These are phyloP conservation scores for Dichotomopilus funicola DNA, from an alignment of 2,329 filamentous ascomycete genomes.

Conservation along the genomic window DNA sequence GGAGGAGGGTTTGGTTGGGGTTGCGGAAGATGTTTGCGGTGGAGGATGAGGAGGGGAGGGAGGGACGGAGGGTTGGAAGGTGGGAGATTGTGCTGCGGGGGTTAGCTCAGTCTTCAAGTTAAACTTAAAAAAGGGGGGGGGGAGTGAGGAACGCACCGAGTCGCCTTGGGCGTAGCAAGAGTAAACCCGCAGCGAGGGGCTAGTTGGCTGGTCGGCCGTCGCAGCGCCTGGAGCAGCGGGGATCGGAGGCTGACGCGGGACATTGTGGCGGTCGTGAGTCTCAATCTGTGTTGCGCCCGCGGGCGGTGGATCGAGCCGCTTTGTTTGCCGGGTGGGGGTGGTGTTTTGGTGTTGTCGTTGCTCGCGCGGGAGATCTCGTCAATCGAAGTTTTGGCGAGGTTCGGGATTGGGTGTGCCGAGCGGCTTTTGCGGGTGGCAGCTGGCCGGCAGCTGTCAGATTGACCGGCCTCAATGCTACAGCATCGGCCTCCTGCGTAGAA, in stretches of 20 bases:
- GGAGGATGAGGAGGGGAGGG: conserved; percentile 29
- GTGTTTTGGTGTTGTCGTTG: conserved; percentile 1
- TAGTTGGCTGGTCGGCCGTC: conserved; percentile 13
- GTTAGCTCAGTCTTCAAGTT: conserved; percentile 26
- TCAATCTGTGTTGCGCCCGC: background rate
- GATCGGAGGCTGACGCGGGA: conserved; percentile 10
- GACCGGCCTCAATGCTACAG: no score
- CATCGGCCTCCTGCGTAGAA: no score
- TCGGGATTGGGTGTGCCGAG: background rate
- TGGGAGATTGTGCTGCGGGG: conserved; percentile 32
- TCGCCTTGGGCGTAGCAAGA: background rate
- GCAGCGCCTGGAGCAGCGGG: conserved; percentile 17
- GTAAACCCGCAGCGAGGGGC: background rate
- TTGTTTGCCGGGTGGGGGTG: background rate
- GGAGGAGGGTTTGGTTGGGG: conserved; percentile 2
- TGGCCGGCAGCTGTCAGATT: background rate
- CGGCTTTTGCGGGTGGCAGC: background rate
- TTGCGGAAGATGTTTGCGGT: conserved; percentile 11
- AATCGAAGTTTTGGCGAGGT: conserved; percentile 7
- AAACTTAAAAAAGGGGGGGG: conserved; percentile 35
- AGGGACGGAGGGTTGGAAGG: conserved; percentile 45
- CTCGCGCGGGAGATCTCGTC: background rate
- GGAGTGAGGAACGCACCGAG: conserved; percentile 7
- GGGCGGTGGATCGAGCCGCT: no score
- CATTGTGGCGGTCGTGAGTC: conserved; percentile 4